Evolutionary conservation across 305 asterid species (phyloP).

Genomic region (Plantago coronopus): DNA sequence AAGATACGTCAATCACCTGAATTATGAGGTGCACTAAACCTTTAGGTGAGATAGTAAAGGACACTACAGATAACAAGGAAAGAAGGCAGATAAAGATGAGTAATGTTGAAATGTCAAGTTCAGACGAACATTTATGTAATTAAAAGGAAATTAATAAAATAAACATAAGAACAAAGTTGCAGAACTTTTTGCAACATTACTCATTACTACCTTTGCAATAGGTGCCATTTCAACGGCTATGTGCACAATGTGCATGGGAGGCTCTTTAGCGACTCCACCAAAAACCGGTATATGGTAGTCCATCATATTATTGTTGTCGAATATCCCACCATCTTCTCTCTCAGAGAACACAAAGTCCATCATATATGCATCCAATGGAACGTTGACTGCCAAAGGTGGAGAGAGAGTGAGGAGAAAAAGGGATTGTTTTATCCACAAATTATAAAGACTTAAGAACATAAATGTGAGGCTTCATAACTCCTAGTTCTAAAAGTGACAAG

Average conservation of each 20-base stretch:
- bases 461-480: too few relatives aligned
- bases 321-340: constrained; percentile 79
- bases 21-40: constrained; percentile 2
- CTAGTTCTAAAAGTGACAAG: too few relatives aligned
- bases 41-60: constrained; percentile 3
- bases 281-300: constrained; percentile 93
- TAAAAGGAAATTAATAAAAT: constrained; percentile 11
- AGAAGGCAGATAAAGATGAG: background rate
- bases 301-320: constrained; percentile 84
- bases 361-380: constrained; percentile 92
- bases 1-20: constrained; percentile 1
- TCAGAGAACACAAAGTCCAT: constrained; percentile 98
- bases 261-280: constrained; percentile 80
- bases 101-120: constrained; percentile 7
- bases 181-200: constrained; percentile 10
- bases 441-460: too few relatives aligned
- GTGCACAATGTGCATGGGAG: constrained; percentile 94
- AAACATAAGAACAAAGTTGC: constrained; percentile 7
- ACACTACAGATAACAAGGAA: constrained; percentile 1
- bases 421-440: too few relatives aligned
- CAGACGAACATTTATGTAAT: constrained; percentile 1
- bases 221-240: constrained; percentile 99
- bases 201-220: constrained; percentile 77
- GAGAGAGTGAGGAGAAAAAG: background rate
- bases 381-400: constrained; percentile 61